Conservation (phyloP, 257 asterid genomes). For the Linaria vulgaris region DNA sequence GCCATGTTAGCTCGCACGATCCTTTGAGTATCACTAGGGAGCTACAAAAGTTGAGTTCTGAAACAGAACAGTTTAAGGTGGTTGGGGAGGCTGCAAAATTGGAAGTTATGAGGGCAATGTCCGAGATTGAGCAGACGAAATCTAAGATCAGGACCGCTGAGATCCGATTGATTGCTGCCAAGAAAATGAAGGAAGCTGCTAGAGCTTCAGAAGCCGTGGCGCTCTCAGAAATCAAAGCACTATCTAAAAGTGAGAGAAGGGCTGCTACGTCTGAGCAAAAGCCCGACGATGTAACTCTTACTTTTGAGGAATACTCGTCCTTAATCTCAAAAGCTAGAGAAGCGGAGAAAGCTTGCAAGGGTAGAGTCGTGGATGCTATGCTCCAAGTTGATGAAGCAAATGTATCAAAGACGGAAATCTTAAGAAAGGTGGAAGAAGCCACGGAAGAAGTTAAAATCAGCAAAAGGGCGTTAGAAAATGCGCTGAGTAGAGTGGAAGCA, state of each 20-base stretch:
- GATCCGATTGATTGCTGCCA: slow-evolving; percentile 73
- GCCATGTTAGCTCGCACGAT: slow-evolving; percentile 27
- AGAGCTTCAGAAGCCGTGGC: slow-evolving; percentile 82
- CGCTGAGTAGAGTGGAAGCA: slow-evolving; percentile 65
- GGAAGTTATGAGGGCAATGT: slow-evolving; percentile 53
- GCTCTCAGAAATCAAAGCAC: slow-evolving; percentile 72
- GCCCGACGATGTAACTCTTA: slow-evolving; percentile 51
- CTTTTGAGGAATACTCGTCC: slow-evolving; percentile 65
- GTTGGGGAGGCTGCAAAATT: slow-evolving; percentile 66
- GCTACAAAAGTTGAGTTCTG: slow-evolving; percentile 65
- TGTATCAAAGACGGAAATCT: slow-evolving; percentile 49
- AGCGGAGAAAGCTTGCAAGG: slow-evolving; percentile 55
- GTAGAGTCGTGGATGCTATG: slow-evolving; percentile 46
- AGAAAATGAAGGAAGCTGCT: slow-evolving; percentile 88
- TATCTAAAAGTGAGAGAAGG: slow-evolving; percentile 35
- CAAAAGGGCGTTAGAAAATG: slow-evolving; percentile 78
- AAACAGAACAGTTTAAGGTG: slow-evolving; percentile 64
- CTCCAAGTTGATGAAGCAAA: slow-evolving; percentile 60
- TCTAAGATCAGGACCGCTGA: slow-evolving; percentile 62
- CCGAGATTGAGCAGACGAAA: slow-evolving; percentile 73
- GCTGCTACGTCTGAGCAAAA: slow-evolving; percentile 22
- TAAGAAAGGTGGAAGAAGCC: slow-evolving; percentile 81
- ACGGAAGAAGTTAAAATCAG: slow-evolving; percentile 68
- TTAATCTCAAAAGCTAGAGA: slow-evolving; percentile 61
- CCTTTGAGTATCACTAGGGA: slow-evolving; percentile 49